These are phyloP conservation scores for Drechslerella dactyloides DNA, from an alignment of 2,329 filamentous ascomycete species.

Conservation along the genomic window DNA sequence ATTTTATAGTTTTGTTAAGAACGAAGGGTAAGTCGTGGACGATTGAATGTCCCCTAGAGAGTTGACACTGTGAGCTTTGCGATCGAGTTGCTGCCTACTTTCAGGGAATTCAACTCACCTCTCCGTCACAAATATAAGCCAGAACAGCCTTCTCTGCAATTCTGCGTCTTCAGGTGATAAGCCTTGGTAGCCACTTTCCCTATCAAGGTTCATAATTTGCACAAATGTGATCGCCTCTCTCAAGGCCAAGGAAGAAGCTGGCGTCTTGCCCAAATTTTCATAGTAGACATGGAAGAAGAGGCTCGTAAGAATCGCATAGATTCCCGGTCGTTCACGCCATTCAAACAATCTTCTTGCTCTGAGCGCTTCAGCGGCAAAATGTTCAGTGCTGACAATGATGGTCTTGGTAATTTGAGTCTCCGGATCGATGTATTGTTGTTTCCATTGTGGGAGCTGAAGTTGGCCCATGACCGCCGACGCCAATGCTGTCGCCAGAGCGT, in stretches of 20 bases:
- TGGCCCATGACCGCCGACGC: conserved; percentile 46
- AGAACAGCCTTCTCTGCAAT: conserved; percentile 40
- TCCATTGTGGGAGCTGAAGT: conserved; percentile 45
- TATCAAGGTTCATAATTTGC: conserved; percentile 43
- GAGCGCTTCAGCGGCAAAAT: conserved; percentile 41
- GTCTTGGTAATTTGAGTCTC: conserved; percentile 37
- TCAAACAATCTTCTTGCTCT: conserved; percentile 36
- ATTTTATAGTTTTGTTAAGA: conserved; percentile 42
- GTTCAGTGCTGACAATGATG: conserved; percentile 36
- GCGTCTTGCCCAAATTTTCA: conserved; percentile 39
- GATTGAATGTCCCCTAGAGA: conserved; percentile 39
- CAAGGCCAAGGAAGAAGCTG: conserved; percentile 33
- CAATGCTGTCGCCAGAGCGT: conserved; percentile 35
- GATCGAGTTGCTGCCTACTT: background rate
- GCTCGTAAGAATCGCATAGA: conserved; percentile 33
- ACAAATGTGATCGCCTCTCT: conserved; percentile 45
- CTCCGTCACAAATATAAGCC: conserved; percentile 46
- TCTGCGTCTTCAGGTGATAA: conserved; percentile 38
- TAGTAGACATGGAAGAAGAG: conserved; percentile 48
- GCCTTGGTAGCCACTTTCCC: conserved; percentile 27
- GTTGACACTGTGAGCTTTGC: background rate
- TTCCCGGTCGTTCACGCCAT: conserved; percentile 40
- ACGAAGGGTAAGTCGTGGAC: conserved; percentile 47
- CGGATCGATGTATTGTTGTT: conserved; percentile 36
- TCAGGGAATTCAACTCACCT: conserved; percentile 6